Conservation (phyloP, 768 basidiomycete genomes). For the Suillus decipiens region DNA sequence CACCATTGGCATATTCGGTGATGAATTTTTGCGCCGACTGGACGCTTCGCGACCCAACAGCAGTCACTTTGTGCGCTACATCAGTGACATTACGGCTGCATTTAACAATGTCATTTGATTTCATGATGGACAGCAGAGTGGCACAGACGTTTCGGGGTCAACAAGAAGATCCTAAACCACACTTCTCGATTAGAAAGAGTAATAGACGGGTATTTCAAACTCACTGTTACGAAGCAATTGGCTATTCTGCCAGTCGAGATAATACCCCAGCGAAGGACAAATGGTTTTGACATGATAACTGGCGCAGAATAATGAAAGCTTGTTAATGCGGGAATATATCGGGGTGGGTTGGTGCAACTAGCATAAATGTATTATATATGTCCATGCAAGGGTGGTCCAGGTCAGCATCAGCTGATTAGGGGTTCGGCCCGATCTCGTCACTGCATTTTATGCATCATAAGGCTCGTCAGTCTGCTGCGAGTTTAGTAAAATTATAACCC, state of each 20-base stretch:
- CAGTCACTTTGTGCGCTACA: conserved; percentile 65
- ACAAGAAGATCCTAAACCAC: conserved; percentile 64
- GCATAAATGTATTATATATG: background rate
- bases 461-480: background rate
- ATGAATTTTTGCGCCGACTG: conserved; percentile 75
- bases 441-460: background rate
- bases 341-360: background rate
- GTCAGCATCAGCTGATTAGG: conserved; percentile 4
- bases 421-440: conserved; percentile 8
- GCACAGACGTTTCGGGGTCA: conserved; percentile 69
- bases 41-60: conserved; percentile 75
- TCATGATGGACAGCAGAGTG: conserved; percentile 15
- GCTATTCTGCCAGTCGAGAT: conserved; percentile 83
- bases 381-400: background rate
- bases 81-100: conserved; percentile 66
- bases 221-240: conserved; percentile 63
- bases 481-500: background rate
- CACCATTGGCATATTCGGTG: conserved; percentile 47
- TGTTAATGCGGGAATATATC: background rate
- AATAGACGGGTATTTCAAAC: conserved; percentile 6
- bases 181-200: conserved; percentile 8
- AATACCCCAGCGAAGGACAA: conserved; percentile 78
- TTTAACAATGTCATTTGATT: background rate
- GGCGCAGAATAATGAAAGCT: too few relatives aligned
- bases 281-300: conserved; percentile 30